These are phyloP conservation scores for Cutaneotrichosporon sp. DNA, from an alignment of 1,284 basidiomycete species.

Conservation along the genomic window DNA sequence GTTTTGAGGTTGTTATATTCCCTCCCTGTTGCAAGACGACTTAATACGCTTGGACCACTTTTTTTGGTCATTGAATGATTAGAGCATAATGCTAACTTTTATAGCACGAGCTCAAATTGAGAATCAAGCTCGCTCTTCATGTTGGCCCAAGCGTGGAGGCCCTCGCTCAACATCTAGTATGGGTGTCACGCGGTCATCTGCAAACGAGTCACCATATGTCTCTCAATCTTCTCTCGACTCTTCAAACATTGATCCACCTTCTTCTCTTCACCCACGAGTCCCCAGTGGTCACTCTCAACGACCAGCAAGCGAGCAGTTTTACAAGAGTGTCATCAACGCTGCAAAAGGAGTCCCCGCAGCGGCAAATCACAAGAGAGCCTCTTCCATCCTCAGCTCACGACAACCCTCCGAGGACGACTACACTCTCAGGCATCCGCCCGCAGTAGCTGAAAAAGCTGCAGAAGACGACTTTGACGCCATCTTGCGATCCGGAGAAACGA, in stretches of 20 bases:
- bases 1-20: not conserved
- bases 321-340: constrained; percentile 13
- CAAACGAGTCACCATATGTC: constrained; percentile 8
- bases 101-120: constrained; percentile 7
- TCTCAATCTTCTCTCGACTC: constrained; percentile 9
- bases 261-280: not conserved
- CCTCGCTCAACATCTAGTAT: constrained; percentile 1
- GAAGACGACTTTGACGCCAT: constrained; percentile 81
- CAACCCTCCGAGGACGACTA: constrained; percentile 8
- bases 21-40: not conserved
- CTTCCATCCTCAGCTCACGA: constrained; percentile 10
- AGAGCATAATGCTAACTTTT: not conserved
- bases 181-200: constrained; percentile 4
- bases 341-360: constrained; percentile 10
- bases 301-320: constrained; percentile 20
- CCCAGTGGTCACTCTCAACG: constrained; percentile 1
- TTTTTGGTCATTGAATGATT: too few relatives aligned
- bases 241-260: not conserved
- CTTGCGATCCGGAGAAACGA: constrained; percentile 78
- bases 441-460: constrained; percentile 23
- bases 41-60: not conserved
- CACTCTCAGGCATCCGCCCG: not conserved
- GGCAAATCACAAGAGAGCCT: constrained; percentile 16
- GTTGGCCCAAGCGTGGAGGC: constrained; percentile 8
- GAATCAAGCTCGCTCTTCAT: not conserved